Conservation (phyloP, 352 stramenopile species). For the Albugo laibachii region DNA sequence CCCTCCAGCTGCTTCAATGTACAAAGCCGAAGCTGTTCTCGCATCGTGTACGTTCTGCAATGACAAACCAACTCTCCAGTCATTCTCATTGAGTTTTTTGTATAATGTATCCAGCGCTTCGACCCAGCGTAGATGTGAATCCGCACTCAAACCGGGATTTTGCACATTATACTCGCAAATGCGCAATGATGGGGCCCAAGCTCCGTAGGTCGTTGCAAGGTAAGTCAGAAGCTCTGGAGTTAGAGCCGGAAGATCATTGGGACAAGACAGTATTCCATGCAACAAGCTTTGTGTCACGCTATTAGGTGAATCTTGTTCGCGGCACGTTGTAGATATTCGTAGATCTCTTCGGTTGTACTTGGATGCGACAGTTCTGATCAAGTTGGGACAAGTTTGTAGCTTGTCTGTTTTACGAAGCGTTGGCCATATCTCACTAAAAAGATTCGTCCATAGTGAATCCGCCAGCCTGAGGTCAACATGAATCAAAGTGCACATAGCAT, state of each 20-base stretch:
- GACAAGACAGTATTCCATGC: constrained; percentile 42
- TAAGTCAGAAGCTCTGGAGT: constrained; percentile 72
- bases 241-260: constrained; percentile 34
- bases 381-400: constrained; percentile 24
- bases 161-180: constrained; percentile 75
- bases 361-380: constrained; percentile 63
- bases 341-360: constrained; percentile 80
- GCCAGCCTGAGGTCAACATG: constrained; percentile 74
- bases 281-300: constrained; percentile 59
- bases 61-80: constrained; percentile 58
- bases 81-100: constrained; percentile 70
- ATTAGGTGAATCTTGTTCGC: constrained; percentile 11
- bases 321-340: constrained; percentile 13
- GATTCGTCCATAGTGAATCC: constrained; percentile 59
- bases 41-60: constrained; percentile 52
- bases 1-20: constrained; percentile 60
- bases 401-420: constrained; percentile 23
- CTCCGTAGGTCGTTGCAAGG: constrained; percentile 63
- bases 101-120: constrained; percentile 71
- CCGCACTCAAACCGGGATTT: constrained; percentile 34
- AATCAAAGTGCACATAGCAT: constrained; percentile 36
- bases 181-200: constrained; percentile 44
- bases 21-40: constrained; percentile 51
- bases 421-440: constrained; percentile 22
- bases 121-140: constrained; percentile 68